These are phyloP conservation scores for Eucalyptus brandiana DNA, from an alignment of 345 rosid species.

Conservation along the genomic window DNA sequence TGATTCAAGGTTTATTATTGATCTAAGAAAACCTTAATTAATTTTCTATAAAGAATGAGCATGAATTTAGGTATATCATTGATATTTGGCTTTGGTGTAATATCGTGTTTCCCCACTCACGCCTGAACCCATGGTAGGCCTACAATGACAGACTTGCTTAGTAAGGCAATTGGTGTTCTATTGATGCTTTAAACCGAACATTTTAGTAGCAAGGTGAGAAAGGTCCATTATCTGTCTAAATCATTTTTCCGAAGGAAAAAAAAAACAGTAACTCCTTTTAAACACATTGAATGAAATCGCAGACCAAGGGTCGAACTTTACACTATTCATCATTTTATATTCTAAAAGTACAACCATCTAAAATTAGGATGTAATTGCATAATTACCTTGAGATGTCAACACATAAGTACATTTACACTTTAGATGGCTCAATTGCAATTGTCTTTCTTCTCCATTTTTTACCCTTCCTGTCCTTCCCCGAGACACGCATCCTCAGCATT, in stretches of 20 bases:
- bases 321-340: background rate
- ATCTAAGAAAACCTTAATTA: background rate
- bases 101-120: background rate
- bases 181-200: background rate
- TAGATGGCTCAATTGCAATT: background rate
- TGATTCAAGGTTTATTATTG: fast-evolving
- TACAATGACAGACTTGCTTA: fast-evolving
- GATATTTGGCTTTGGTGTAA: background rate
- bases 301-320: background rate
- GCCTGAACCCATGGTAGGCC: fast-evolving
- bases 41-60: background rate
- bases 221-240: background rate
- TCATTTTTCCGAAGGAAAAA: background rate
- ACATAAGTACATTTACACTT: background rate
- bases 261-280: background rate
- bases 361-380: background rate
- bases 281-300: background rate
- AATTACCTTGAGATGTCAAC: background rate
- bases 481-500: background rate
- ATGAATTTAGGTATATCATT: fast-evolving
- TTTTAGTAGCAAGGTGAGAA: background rate
- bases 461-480: background rate
- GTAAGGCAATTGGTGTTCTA: too few species aligned
- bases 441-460: background rate
- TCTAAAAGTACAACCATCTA: background rate